Percentiles rank a stretch among this genome's conserved stretches.
Evolutionary conservation across 306 rosid genomes (phyloP).

Genomic region (Canavalia gladiata): DNA sequence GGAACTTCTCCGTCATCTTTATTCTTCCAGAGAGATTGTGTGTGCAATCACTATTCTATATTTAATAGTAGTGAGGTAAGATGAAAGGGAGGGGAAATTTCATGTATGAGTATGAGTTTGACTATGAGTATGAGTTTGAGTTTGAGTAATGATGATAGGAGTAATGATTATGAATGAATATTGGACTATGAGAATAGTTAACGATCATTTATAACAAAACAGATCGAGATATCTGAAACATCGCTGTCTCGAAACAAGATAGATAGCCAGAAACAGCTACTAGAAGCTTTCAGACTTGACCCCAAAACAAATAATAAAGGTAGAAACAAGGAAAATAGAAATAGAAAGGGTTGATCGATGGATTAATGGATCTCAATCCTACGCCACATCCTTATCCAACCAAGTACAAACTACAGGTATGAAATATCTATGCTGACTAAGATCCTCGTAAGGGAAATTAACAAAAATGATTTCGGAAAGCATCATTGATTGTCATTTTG

Average conservation of each 20-base stretch:
- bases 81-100: not conserved
- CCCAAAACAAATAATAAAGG: not conserved
- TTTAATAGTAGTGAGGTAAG: not conserved
- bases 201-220: not conserved
- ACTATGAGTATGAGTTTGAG: no score
- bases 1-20: slow-evolving; percentile 63
- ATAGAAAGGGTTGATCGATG: not conserved
- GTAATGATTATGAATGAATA: no score
- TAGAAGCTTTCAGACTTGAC: slow-evolving; percentile 32
- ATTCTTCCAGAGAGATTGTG: not conserved
- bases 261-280: slow-evolving; percentile 3
- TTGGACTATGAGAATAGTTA: not conserved
- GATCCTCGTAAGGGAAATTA: slow-evolving; percentile 55
- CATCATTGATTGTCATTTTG: slow-evolving; percentile 33
- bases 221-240: not conserved
- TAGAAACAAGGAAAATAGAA: not conserved
- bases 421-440: slow-evolving; percentile 58
- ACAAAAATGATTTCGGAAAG: slow-evolving; percentile 26
- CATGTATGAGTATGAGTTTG: not conserved
- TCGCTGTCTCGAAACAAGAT: slow-evolving; percentile 10
- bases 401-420: not conserved
- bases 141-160: no score
- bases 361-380: not conserved
- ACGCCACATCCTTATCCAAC: slow-evolving; percentile 48
- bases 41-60: not conserved